Conservation (phyloP, 1,284 basidiomycete genomes). For the Clitocybe nebularis region DNA sequence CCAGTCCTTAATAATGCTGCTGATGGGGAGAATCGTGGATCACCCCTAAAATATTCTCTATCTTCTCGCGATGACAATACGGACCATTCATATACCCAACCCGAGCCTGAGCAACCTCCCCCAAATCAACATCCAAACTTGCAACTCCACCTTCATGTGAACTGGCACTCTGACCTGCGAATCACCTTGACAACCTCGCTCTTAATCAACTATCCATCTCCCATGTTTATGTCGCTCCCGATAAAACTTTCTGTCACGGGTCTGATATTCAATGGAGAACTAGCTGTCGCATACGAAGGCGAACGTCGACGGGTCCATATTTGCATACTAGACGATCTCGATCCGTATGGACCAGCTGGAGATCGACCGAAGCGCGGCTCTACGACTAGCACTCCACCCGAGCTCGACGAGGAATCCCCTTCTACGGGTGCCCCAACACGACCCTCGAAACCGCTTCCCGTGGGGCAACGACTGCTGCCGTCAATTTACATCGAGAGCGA, state of each 20-base stretch:
- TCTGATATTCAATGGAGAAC: slow-evolving; percentile 80
- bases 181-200: slow-evolving; percentile 88
- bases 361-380: slow-evolving; percentile 44
- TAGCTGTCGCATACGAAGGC: slow-evolving; percentile 91
- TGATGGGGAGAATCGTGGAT: slow-evolving; percentile 1
- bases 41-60: slow-evolving; percentile 4
- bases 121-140: slow-evolving; percentile 57
- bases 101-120: slow-evolving; percentile 22
- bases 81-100: slow-evolving; percentile 16
- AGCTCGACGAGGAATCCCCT: slow-evolving; percentile 25
- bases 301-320: slow-evolving; percentile 78
- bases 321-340: slow-evolving; percentile 82
- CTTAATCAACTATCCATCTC: slow-evolving; percentile 93
- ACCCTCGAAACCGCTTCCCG: slow-evolving; percentile 60
- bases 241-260: slow-evolving; percentile 90
- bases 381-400: slow-evolving; percentile 26
- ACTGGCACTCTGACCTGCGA: slow-evolving; percentile 76
- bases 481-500: slow-evolving; percentile 94
- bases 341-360: slow-evolving; percentile 70
- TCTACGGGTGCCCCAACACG: slow-evolving; percentile 23
- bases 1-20: slow-evolving; percentile 19
- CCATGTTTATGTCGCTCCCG: slow-evolving; percentile 94
- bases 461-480: slow-evolving; percentile 85
- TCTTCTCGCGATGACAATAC: slow-evolving; percentile 6
- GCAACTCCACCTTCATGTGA: slow-evolving; percentile 71